Conservation (phyloP, 768 basidiomycete genomes). For the Lentinula detonsa region DNA sequence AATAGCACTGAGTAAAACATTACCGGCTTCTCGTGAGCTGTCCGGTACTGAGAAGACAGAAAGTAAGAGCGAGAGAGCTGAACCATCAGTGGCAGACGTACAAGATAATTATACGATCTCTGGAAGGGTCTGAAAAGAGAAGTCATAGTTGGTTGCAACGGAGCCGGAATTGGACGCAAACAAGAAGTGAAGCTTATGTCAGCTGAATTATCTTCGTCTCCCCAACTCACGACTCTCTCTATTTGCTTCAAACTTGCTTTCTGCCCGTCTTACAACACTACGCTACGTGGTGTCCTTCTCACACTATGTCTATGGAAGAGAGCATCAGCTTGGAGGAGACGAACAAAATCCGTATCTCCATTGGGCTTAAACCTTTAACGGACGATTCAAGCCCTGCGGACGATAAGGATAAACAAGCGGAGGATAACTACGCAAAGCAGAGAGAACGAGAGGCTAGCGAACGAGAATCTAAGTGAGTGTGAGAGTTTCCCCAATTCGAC, state of each 20-base stretch:
- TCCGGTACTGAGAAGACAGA: conserved; percentile 59
- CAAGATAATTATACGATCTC: conserved; percentile 3
- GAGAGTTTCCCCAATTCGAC: conserved; percentile 18
- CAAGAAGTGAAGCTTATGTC: background rate
- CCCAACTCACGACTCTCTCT: background rate
- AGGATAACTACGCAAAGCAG: conserved; percentile 75
- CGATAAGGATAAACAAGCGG: conserved; percentile 78
- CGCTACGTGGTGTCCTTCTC: background rate
- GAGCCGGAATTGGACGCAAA: background rate
- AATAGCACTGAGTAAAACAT: conserved; percentile 83
- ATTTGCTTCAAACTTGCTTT: background rate
- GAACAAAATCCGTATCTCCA: conserved; percentile 89
- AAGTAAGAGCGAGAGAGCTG: background rate
- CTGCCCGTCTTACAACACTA: conserved; percentile 8
- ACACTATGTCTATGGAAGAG: conserved; percentile 69
- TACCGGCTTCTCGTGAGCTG: conserved; percentile 87
- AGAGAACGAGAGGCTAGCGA: conserved; percentile 67
- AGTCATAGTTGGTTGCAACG: conserved; percentile 26
- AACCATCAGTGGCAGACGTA: conserved; percentile 11
- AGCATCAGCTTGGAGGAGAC: conserved; percentile 92
- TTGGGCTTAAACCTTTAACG: conserved; percentile 90
- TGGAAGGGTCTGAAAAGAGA: conserved; percentile 4
- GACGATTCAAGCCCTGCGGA: conserved; percentile 70
- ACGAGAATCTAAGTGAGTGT: conserved; percentile 69
- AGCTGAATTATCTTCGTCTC: background rate